Evolutionary conservation across 371 early-diverging fungal genomes (phyloP), one percentile per base, ranked within the genome.

Genomic region (Nosema granulosis): DNA sequence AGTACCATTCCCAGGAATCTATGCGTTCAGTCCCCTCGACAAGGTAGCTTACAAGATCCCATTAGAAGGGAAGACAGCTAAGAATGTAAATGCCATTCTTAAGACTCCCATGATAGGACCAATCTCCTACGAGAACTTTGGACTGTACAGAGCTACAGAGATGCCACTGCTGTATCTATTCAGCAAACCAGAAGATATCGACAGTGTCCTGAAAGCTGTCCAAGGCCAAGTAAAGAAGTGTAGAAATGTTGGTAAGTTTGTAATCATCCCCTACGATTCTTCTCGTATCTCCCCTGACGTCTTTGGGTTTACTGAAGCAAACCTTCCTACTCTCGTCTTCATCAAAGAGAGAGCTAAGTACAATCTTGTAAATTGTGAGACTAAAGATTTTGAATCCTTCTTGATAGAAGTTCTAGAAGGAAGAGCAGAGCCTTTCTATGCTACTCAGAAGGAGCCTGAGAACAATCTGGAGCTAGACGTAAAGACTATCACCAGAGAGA

Each of bases 11-110:
- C 83, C 83, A 32, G 80, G 80, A 11, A 59, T 79, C 29, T 78
- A 71, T 61, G 77, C 69, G 18, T 81, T 68, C 61, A 83, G 79
- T 71, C 62, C 77, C 22, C n/a, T 18, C 13, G 81, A 83, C 20
- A 69, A 50, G 22, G 61, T 70, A 18, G 18, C 35, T 18, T 75
- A 75, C 49, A 37, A 59, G 35, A 16, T 78, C 12, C 34, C 58
- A 12, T 32, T 78, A 0, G 61, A 22, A 26, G 37, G 43, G 16
- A 57, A 61, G 12, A 67, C 24, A 11, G 9, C 4, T 31, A 68
- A 50, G n/a, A 34, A 26, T 13, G 31, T 63, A 34, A 0, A 13
- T 58, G 13, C 66, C 9, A 35, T 65, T 35, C 35, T 51, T n/a
- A 56, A 50, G 12, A 22, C 34, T 16, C 62, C 81, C 35, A 43